phyloP scores from a whole-genome alignment of 352 stramenopile genomes.

The Pythium myriotylum region DNA sequence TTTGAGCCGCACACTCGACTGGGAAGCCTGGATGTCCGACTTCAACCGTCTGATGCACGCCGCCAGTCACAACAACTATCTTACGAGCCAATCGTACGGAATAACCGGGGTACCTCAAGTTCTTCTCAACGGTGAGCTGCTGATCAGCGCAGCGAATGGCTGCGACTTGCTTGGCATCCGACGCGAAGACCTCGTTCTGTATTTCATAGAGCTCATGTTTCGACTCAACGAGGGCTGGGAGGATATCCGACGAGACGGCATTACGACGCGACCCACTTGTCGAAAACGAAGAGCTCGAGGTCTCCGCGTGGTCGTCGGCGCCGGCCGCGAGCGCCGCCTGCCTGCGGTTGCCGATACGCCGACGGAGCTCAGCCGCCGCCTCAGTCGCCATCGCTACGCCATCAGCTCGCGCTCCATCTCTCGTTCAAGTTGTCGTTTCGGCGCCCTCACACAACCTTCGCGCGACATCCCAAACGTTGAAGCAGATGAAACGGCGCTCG shows the following conservation, averaged over 20 bases:
- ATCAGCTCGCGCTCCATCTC: slow-evolving; percentile 6
- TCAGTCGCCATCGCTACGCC: slow-evolving; percentile 11
- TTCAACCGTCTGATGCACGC: slow-evolving; percentile 36
- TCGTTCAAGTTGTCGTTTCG: slow-evolving; percentile 18
- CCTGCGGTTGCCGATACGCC: slow-evolving; percentile 46
- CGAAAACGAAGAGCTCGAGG: too few relatives aligned
- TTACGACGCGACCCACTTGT: background rate
- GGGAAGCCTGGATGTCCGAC: slow-evolving; percentile 39
- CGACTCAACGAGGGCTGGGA: slow-evolving; percentile 39
- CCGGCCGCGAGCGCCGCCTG: slow-evolving; percentile 6
- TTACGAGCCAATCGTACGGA: too few relatives aligned
- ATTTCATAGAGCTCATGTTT: slow-evolving; percentile 53
- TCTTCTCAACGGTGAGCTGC: slow-evolving; percentile 59
- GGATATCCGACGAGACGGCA: slow-evolving; percentile 2
- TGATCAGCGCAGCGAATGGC: slow-evolving; percentile 52
- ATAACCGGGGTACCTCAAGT: slow-evolving; percentile 30
- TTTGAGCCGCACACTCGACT: slow-evolving; percentile 52
- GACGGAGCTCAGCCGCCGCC: slow-evolving; percentile 51
- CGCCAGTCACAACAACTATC: background rate
- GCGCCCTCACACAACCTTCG: slow-evolving; percentile 38
- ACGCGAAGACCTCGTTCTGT: slow-evolving; percentile 57
- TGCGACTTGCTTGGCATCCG: slow-evolving; percentile 43
- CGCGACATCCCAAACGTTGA: slow-evolving; percentile 14
- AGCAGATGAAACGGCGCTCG: slow-evolving; percentile 4
- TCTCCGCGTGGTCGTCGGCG: too few relatives aligned